Percentiles rank a stretch among this genome's conserved stretches.
Evolutionary conservation across 108 stramenopile species (phyloP).

Genomic region (Skeletonema costatum): DNA sequence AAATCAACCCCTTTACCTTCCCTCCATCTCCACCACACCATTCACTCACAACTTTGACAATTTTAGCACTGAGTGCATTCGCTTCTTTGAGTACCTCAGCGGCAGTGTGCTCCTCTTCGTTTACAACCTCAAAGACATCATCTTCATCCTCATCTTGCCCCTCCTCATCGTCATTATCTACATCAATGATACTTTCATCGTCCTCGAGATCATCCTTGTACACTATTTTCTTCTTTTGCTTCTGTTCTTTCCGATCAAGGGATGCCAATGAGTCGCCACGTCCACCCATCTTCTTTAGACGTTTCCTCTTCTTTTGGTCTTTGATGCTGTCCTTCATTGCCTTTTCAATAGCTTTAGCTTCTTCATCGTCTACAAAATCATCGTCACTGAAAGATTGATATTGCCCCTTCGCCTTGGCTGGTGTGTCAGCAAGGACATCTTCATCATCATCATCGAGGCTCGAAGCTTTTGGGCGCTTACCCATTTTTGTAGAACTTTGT

Average conservation of each 20-base stretch:
- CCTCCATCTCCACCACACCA: conserved; percentile 47
- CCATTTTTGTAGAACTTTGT: neutral
- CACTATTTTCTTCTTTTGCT: conserved; percentile 16
- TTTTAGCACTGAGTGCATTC: conserved; percentile 67
- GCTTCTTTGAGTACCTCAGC: conserved; percentile 63
- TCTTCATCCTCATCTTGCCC: conserved; percentile 55
- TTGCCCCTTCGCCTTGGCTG: conserved; percentile 2
- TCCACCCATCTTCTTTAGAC: conserved; percentile 30
- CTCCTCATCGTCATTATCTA: conserved; percentile 45
- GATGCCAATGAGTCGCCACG: conserved; percentile 21
- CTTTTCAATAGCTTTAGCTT: conserved; percentile 32
- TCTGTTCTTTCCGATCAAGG: conserved; percentile 18
- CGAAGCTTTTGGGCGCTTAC: neutral
- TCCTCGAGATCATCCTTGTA: conserved; percentile 27
- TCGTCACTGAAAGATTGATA: conserved; percentile 1
- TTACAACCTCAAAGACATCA: conserved; percentile 23
- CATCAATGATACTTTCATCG: neutral
- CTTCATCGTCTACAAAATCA: conserved; percentile 43
- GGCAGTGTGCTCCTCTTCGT: conserved; percentile 69
- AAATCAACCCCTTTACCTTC: conserved; percentile 20
- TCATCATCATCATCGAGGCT: conserved; percentile 25
- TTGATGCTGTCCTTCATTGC: conserved; percentile 46
- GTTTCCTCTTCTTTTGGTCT: conserved; percentile 28
- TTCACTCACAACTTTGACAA: conserved; percentile 57
- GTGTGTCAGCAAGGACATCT: conserved; percentile 24